Base-by-base conservation (phyloP, 2,329 filamentous ascomycete genomes). In the Talaromyces sp. region DNA sequence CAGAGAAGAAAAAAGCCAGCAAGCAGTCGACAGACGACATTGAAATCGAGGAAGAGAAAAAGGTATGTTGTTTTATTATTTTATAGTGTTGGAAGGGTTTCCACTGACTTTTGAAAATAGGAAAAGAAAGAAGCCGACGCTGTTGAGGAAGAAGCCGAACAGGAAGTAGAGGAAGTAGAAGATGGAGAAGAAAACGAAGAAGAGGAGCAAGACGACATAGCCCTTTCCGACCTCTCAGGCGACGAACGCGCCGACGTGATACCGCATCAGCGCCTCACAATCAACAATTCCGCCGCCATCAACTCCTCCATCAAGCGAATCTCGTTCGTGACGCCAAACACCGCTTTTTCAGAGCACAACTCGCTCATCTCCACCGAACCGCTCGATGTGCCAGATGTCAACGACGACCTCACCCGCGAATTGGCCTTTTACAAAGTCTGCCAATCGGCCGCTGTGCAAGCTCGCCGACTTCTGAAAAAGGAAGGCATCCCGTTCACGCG, bases 221-320 rank as follows among this genome's bases (percentile, higher is more conserved):
- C 93, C 4, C 85, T 96, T 65, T 96, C 91, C 32, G 93, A 97
- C 69, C 87, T 89, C 49, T 82, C 89, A 58, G 91, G 90, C 21
- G 89, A 90, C 64, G 92, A 96, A 69, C 89, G 86, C 69, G 90
- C 90, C 76, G 93, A 96, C 71, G 84, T 96, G 46, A 86, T 96
- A 63, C 91, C 92, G 17, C 90, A 96, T 78, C 91, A 95, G 73
- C 90, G 92, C 69, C 87, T 97, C 66, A 97, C 93, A 58, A 98
- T 98, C 80, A 97, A 99, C 84, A 99, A 99, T 81, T 93, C 90
- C 58, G 82, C 90, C 66, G 95, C 93, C 35, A 89, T 99, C 56
- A 85, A 86, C 66, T 82, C 90, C 67, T 87, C 91, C 13, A 83
- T 96, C 64, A 89, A 89, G 71, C 91, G 93, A 64, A 76, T 80